Percentiles rank a stretch among this genome's conserved stretches.
Conservation (phyloP, 164 flowering plant genomes). For the Tinospora cordifolia region DNA sequence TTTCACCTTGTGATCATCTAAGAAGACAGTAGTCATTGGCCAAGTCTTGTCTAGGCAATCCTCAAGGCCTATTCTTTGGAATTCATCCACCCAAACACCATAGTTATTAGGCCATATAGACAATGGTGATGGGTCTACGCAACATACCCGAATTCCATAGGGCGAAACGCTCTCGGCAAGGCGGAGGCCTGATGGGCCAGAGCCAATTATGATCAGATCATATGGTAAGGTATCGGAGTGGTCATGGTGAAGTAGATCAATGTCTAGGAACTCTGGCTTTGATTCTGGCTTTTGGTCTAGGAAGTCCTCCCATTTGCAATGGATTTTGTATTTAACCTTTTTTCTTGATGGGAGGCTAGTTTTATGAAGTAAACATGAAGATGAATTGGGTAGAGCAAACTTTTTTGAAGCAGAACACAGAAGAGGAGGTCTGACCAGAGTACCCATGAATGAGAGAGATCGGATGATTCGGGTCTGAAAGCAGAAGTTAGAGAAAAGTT, state of each 20-base stretch:
- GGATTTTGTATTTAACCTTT: slow-evolving; percentile 10
- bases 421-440: slow-evolving; percentile 20
- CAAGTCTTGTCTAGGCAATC: slow-evolving; percentile 58
- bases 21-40: slow-evolving; percentile 44
- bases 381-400: background rate
- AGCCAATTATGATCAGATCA: slow-evolving; percentile 57
- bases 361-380: slow-evolving; percentile 8
- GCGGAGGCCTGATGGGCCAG: slow-evolving; percentile 73
- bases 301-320: slow-evolving; percentile 35
- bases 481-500: background rate
- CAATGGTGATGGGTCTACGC: slow-evolving; percentile 69
- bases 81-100: slow-evolving; percentile 84
- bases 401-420: slow-evolving; percentile 10
- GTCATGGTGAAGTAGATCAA: slow-evolving; percentile 35
- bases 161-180: slow-evolving; percentile 54
- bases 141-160: slow-evolving; percentile 54
- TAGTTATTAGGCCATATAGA: slow-evolving; percentile 70
- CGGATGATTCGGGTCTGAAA: too few species aligned
- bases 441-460: slow-evolving; percentile 34
- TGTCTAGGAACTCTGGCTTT: slow-evolving; percentile 29
- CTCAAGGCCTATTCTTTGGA: slow-evolving; percentile 42
- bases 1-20: slow-evolving; percentile 47
- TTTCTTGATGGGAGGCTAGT: slow-evolving; percentile 17
- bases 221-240: slow-evolving; percentile 27
- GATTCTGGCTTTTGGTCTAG: slow-evolving; percentile 51